phyloP scores from a whole-genome alignment of 1,139 yeast genomes.

The Protomyces arabidopsidicola region DNA sequence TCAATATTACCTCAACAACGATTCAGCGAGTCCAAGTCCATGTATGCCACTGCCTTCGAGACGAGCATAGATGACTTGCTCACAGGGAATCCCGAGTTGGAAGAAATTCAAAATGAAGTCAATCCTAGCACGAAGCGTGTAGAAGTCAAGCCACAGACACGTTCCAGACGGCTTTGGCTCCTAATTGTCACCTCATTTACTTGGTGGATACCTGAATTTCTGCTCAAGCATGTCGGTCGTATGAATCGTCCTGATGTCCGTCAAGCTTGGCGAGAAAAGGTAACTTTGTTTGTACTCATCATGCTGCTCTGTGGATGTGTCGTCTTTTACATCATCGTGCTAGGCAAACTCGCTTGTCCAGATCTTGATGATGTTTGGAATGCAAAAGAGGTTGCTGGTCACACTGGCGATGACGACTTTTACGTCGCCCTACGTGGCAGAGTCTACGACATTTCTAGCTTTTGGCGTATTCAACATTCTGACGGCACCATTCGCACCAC shows the following conservation, averaged over 20 bases:
- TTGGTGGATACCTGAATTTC: conserved; percentile 43
- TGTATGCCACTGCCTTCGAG: not conserved
- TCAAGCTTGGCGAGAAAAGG: conserved; percentile 45
- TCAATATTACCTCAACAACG: not conserved
- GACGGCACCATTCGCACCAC: conserved; percentile 40
- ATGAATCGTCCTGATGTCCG: conserved; percentile 44
- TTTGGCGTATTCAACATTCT: conserved; percentile 43
- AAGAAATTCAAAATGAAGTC: not conserved
- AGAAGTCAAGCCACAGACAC: conserved; percentile 37
- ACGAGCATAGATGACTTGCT: not conserved
- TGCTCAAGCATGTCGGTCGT: conserved; percentile 39
- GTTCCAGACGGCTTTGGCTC: conserved; percentile 41
- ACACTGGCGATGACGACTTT: conserved; percentile 41
- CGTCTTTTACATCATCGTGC: conserved; percentile 44
- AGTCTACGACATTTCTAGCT: conserved; percentile 44
- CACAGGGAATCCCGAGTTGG: not conserved
- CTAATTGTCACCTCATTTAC: conserved; percentile 42
- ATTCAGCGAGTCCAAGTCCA: not conserved
- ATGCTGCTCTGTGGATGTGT: conserved; percentile 40
- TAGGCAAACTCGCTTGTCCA: conserved; percentile 43
- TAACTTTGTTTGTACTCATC: conserved; percentile 41
- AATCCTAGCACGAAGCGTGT: not conserved
- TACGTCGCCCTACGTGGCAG: conserved; percentile 43
- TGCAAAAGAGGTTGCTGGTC: conserved; percentile 39
- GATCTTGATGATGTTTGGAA: conserved; percentile 45